Percentiles rank a stretch among this genome's conserved stretches.
Evolutionary conservation across 1,139 yeast genomes (phyloP).

Genomic region (Saccharomycopsis crataegensis): DNA sequence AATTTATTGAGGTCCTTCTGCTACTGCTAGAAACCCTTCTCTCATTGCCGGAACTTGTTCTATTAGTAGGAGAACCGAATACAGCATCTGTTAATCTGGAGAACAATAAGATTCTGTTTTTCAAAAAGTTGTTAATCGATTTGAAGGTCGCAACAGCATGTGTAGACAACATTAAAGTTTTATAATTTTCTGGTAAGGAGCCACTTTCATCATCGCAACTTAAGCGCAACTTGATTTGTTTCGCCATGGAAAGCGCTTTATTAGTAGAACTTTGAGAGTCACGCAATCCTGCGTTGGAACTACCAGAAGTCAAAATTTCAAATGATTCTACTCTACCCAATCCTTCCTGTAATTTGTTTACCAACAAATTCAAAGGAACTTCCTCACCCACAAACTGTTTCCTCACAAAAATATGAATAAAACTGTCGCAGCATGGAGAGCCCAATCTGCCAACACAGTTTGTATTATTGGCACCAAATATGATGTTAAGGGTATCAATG

Average conservation of each 20-base stretch:
- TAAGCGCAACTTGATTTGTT: constrained; percentile 59
- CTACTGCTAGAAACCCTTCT: not conserved
- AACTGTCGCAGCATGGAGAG: constrained; percentile 35
- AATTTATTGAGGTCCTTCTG: constrained; percentile 1
- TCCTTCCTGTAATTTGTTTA: constrained; percentile 63
- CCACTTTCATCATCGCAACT: constrained; percentile 27
- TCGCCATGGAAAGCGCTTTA: constrained; percentile 58
- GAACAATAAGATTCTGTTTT: constrained; percentile 28
- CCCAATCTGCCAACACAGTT: constrained; percentile 11
- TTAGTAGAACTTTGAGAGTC: not conserved
- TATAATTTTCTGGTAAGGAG: constrained; percentile 30
- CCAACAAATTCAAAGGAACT: constrained; percentile 35
- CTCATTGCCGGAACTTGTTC: not conserved
- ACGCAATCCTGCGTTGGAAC: not conserved
- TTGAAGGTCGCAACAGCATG: constrained; percentile 86
- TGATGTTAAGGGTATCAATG: constrained; percentile 38
- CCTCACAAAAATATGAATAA: constrained; percentile 39
- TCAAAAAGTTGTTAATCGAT: constrained; percentile 60
- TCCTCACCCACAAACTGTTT: constrained; percentile 22
- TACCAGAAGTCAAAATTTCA: constrained; percentile 57
- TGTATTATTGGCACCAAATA: constrained; percentile 29
- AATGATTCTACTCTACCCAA: constrained; percentile 71
- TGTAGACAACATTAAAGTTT: constrained; percentile 52
- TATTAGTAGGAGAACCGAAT: no score
- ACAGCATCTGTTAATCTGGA: constrained; percentile 8